A percentile compares a stretch with the other conserved stretches of the same genome.
phyloP scores from a whole-genome alignment of 2,329 filamentous ascomycete species.

The Madurella fahalii region DNA sequence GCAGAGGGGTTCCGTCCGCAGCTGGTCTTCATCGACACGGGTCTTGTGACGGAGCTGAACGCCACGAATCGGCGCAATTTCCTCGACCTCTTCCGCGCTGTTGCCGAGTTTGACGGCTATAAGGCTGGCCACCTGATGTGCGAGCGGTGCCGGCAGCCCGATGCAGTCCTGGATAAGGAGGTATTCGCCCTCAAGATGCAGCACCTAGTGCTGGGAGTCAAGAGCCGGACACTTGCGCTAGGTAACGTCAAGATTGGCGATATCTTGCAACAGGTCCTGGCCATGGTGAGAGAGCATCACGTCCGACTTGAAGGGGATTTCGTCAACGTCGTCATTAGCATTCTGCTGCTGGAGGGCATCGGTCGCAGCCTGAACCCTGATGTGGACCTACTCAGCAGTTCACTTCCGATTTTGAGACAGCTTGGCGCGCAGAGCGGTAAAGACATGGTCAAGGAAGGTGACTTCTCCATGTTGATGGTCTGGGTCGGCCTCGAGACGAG shows the following conservation, averaged over 20 bases:
- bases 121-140: slow-evolving; percentile 95
- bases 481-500: slow-evolving; percentile 90
- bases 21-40: slow-evolving; percentile 95
- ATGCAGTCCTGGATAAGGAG: slow-evolving; percentile 82
- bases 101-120: slow-evolving; percentile 96
- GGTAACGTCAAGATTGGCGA: slow-evolving; percentile 96
- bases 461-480: slow-evolving; percentile 81
- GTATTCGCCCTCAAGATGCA: slow-evolving; percentile 96
- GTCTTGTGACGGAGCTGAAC: slow-evolving; percentile 91
- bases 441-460: slow-evolving; percentile 64
- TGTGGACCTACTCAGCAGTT: slow-evolving; percentile 79
- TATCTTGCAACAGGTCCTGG: slow-evolving; percentile 82
- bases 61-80: slow-evolving; percentile 83
- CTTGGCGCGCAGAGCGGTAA: slow-evolving; percentile 74
- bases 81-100: slow-evolving; percentile 88
- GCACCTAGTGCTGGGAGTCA: slow-evolving; percentile 86
- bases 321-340: slow-evolving; percentile 95
- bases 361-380: slow-evolving; percentile 81
- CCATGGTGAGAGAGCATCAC: slow-evolving; percentile 89
- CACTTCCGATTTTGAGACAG: slow-evolving; percentile 84
- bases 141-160: slow-evolving; percentile 86
- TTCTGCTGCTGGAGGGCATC: slow-evolving; percentile 89
- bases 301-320: slow-evolving; percentile 96
- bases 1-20: slow-evolving; percentile 87
- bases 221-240: slow-evolving; percentile 83